Evolutionary conservation across 306 rosid genomes (phyloP).

Genomic region (Acacia confusa): DNA sequence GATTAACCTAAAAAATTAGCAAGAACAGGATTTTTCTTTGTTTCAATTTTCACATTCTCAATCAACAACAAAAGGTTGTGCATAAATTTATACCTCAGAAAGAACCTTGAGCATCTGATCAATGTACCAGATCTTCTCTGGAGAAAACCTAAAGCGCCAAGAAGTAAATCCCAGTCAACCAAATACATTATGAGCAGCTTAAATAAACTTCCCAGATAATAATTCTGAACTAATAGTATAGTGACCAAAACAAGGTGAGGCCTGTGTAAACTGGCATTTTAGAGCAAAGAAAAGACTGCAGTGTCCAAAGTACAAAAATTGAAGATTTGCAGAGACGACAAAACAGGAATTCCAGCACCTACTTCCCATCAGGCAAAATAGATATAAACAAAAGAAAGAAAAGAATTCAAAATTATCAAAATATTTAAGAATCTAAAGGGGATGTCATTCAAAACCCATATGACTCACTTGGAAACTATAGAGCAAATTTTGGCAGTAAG

Average conservation of each 20-base stretch:
- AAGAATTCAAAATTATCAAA: not conserved
- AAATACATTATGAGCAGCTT: constrained; percentile 2
- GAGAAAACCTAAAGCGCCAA: constrained; percentile 81
- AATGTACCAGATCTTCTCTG: constrained; percentile 96
- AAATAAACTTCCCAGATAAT: constrained; percentile 26
- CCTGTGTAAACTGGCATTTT: constrained; percentile 19
- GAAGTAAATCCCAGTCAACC: constrained; percentile 36
- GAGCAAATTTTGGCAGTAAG: constrained; percentile 94
- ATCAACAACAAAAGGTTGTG: constrained; percentile 30
- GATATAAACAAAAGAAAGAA: not conserved
- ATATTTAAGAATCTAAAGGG: constrained; percentile 14
- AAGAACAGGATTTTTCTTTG: not conserved
- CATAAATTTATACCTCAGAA: constrained; percentile 79
- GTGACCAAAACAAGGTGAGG: constrained; percentile 20
- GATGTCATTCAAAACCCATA: constrained; percentile 21
- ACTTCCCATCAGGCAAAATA: not conserved
- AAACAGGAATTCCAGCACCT: constrained; percentile 14
- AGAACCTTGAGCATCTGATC: constrained; percentile 99
- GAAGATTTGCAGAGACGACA: constrained; percentile 17
- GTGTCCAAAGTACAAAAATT: constrained; percentile 25
- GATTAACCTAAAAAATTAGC: constrained; percentile 5
- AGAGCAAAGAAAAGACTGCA: constrained; percentile 21
- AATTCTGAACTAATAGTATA: constrained; percentile 17
- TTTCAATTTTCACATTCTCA: constrained; percentile 14
- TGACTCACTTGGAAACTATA: constrained; percentile 83